Evolutionary conservation across 2,329 filamentous ascomycete genomes (phyloP).

Genomic region (Talaromyces sp.): DNA sequence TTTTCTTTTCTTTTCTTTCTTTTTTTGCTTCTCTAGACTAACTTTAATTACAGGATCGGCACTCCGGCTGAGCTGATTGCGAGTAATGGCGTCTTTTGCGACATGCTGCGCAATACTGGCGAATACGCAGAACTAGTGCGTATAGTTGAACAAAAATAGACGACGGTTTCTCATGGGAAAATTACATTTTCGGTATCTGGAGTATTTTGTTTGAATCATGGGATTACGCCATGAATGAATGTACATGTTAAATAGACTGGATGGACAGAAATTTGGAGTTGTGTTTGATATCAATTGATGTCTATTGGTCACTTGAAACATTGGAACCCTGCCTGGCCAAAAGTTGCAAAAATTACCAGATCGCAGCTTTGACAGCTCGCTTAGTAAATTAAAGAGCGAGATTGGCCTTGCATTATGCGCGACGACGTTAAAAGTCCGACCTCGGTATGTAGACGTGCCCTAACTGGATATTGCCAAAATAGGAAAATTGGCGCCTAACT

Average conservation of each 20-base stretch:
- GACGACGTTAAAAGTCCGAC: neutral
- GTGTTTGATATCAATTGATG: neutral
- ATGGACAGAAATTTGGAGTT: neutral
- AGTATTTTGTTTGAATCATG: neutral
- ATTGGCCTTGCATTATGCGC: neutral
- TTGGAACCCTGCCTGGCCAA: neutral
- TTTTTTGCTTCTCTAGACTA: neutral
- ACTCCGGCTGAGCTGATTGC: conserved; percentile 17
- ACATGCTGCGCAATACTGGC: conserved; percentile 21
- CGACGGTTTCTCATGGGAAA: neutral
- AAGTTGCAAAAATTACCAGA: neutral
- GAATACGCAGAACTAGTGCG: conserved; percentile 21
- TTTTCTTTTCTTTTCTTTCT: neutral
- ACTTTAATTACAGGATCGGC: conserved; percentile 15
- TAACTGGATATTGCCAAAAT: neutral
- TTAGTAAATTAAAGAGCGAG: neutral
- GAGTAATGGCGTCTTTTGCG: conserved; percentile 18
- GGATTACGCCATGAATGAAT: neutral
- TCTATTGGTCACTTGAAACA: neutral
- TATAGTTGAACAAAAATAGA: conserved; percentile 11
- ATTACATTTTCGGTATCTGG: neutral
- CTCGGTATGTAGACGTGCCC: neutral
- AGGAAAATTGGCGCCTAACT: neutral
- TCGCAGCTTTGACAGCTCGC: neutral
- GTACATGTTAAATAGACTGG: neutral